Evolutionary conservation across 176 grass and related monocot genomes (phyloP), one percentile per base, ranked within the genome.

Genomic region (Oryza glumipatula): DNA sequence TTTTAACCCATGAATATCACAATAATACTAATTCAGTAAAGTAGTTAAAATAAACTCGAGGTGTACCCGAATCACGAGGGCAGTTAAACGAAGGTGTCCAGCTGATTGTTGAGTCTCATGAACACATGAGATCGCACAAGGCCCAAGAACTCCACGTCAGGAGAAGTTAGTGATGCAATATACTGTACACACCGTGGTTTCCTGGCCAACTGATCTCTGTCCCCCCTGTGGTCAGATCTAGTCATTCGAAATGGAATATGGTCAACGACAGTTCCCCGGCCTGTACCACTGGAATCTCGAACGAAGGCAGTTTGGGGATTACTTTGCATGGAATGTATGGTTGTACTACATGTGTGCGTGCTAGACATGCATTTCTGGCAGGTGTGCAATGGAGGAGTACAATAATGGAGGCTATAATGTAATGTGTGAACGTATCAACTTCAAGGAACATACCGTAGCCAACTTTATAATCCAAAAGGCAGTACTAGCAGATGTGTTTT

Each of bases 191-290:
- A 65, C 11, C 10, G 5, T 22, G 61, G 56, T 39, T 5, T 73
- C 81, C 11, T 3, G 41, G 3, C 0, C 41, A 35, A 61, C 41
- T 23, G 58, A 63, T 48, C 24, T 47, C 23, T 64, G 54, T 17
- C 14, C 49, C 21, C 58, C 36, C 58, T 35, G 41, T 35, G 68
- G 35, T 35, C 70, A 19, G 48, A 66, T 80, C 76, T 47, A 22
- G 39, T 24, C 52, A 30, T 11, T 11, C 8, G 2, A 60, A 35
- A 73, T 30, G 51, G 72, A 64, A 28, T 32, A 63, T 47, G 72
- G 86, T 82, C 79, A 82, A 82, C 39, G 79, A 61, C 72, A 60
- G 51, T 21, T 38, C 51, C 7, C 70, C 19, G 58, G 58, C 61
- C 8, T 10, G 36, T 68, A 11, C 26, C 72, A 36, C 45, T 14